A percentile compares a stretch with the other conserved stretches of the same genome.
phyloP scores from a whole-genome alignment of 108 stramenopile species.

The Bacterosira constricta region DNA sequence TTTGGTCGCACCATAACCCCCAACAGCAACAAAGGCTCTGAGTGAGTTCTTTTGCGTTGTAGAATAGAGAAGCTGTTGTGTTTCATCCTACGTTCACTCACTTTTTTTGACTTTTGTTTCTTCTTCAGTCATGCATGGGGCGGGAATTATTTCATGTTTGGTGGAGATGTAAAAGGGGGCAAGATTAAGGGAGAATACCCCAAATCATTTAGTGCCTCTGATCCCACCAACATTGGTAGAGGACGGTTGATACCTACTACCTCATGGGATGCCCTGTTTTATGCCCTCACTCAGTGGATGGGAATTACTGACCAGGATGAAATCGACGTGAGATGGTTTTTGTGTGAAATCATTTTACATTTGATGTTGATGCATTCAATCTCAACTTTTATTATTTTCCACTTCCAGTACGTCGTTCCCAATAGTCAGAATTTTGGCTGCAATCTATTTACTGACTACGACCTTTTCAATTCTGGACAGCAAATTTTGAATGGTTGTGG shows the following conservation, averaged over 20 bases:
- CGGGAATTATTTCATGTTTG: constrained; percentile 52
- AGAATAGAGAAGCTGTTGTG: not conserved
- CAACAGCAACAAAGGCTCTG: constrained; percentile 58
- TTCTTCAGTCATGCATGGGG: constrained; percentile 45
- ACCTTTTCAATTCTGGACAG: constrained; percentile 16
- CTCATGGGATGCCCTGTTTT: constrained; percentile 70
- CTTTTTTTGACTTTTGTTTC: not conserved
- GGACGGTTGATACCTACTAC: constrained; percentile 70
- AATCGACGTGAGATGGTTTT: constrained; percentile 14
- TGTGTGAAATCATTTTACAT: not conserved
- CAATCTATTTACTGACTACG: constrained; percentile 27
- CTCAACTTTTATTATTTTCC: not conserved
- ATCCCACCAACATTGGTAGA: constrained; percentile 29
- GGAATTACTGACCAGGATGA: constrained; percentile 20
- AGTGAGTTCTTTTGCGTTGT: constrained; percentile 24
- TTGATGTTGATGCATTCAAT: not conserved
- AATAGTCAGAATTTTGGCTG: constrained; percentile 30
- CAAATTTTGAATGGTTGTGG: constrained; percentile 23
- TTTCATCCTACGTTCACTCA: not conserved
- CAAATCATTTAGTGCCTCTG: constrained; percentile 4
- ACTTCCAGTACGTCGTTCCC: constrained; percentile 17
- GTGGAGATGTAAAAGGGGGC: constrained; percentile 49
- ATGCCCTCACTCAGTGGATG: constrained; percentile 44
- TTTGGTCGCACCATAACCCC: constrained; percentile 70
- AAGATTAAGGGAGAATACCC: constrained; percentile 52